Base-by-base conservation (phyloP, 371 early-diverging fungal species). In the Syncephalastrum contaminatum region DNA sequence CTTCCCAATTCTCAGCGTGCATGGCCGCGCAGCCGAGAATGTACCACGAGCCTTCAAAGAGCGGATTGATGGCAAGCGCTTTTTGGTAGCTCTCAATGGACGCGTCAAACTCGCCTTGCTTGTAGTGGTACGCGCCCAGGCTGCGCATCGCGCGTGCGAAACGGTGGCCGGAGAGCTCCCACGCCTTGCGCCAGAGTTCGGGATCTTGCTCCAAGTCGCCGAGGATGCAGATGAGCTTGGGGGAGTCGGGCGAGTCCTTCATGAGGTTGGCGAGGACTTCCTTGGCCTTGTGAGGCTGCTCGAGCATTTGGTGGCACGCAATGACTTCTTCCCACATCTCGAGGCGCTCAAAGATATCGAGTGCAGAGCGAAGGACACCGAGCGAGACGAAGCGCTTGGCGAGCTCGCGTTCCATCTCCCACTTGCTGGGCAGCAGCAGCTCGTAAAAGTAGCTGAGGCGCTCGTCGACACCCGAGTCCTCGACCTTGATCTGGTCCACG, bases 1-100 rank as follows among this genome's bases (percentile, higher is more conserved):
- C 70, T 15, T 87, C 87, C 89, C 88, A 96, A 25, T 93, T 83
- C 55, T 88, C 85, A 12, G 75, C 54, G 18, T 86, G 87, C 84
- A 97, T 83, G 2, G 94, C 92, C 21, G 95, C 94, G 69, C 98
- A 98, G 2, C 98, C 98, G 56, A 94, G 74, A 30, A 95, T 73
- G 68, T 91, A 98, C 98, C 98, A 98, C 4, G 96, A 91, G 54
- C 90, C 87, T 55, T 95, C 96, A 71, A 91, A 96, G 43, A 98
- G 68, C 5, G 97, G 92, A 69, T 98, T 98, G 74, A 98, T 88
- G n/a, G 57, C 69, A 55, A 98, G 75, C 0, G 96, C 96, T 20
- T 77, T 68, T 62, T 83, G 69, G 63, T 86, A 92, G 53, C 80
- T 77, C 0, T 77, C 85, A 46, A 86, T 78, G 16, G 81, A 69